Evolutionary conservation across 345 rosid species (phyloP).

Genomic region (Eucalyptus pauciflora): DNA sequence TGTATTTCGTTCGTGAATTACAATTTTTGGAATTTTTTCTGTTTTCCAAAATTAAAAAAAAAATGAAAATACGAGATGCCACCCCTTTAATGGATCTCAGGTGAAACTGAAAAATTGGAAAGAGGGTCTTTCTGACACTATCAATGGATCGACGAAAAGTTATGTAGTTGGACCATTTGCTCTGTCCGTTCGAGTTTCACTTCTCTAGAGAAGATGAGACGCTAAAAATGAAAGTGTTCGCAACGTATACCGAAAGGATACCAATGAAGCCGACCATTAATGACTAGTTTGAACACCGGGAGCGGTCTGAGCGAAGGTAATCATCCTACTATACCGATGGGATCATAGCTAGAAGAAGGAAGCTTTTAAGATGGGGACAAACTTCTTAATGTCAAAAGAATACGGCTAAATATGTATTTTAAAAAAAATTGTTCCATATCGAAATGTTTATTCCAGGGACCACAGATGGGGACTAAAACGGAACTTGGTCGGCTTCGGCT

Average conservation of each 20-base stretch:
- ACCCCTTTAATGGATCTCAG: neutral
- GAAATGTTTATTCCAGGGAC: neutral
- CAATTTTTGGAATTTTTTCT: neutral
- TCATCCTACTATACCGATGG: too few species aligned
- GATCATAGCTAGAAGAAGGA: too few species aligned
- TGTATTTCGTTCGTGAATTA: neutral
- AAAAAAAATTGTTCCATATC: neutral
- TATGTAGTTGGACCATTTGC: too few species aligned
- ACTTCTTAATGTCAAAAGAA: neutral
- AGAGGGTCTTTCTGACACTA: neutral
- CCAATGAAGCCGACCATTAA: too few species aligned
- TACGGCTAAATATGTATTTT: neutral
- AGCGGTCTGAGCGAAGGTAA: too few species aligned
- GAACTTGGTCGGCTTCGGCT: neutral
- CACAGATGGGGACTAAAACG: neutral
- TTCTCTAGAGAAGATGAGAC: too few species aligned
- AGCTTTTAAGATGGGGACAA: rapidly evolving
- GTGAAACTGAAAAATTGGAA: neutral
- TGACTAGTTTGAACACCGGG: too few species aligned
- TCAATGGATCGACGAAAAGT: neutral
- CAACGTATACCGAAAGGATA: too few species aligned
- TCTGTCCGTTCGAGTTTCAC: too few species aligned
- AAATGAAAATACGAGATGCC: rapidly evolving
- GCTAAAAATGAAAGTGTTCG: too few species aligned
- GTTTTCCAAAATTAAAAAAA: neutral